Conservation (phyloP, 139 green algal species). For the Asterochloris erici region DNA sequence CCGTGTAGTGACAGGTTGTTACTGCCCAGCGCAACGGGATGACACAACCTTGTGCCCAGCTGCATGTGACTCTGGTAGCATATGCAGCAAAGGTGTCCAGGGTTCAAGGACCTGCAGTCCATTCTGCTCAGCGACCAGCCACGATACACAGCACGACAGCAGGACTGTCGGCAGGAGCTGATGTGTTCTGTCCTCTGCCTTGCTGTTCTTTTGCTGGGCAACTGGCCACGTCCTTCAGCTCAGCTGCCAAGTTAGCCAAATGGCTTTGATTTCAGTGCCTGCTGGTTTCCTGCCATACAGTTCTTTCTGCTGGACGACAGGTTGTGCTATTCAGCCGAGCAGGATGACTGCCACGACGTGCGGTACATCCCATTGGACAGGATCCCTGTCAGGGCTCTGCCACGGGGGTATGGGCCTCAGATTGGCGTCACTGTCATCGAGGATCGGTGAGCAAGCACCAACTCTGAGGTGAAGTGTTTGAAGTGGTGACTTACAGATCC, state of each 20-base stretch:
- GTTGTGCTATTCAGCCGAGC: constrained; percentile 31
- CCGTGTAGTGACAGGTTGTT: no score
- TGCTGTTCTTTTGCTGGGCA: background rate
- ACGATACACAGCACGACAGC: background rate
- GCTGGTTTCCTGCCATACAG: background rate
- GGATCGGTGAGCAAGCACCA: constrained; percentile 14
- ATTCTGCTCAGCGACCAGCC: no score
- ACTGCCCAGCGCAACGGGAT: no score
- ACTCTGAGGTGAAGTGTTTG: background rate
- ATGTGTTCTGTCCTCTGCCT: background rate
- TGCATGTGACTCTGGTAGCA: no score
- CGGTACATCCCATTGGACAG: constrained; percentile 36
- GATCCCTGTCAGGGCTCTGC: constrained; percentile 32
- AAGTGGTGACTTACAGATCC: no score
- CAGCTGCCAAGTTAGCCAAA: no score
- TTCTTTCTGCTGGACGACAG: constrained; percentile 28
- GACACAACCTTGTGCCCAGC: no score
- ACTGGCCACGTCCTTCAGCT: background rate
- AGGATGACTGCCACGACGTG: background rate
- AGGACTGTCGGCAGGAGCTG: background rate
- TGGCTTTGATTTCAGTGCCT: no score
- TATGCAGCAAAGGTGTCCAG: no score
- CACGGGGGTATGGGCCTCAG: constrained; percentile 29
- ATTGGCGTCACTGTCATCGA: constrained; percentile 32
- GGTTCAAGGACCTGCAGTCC: no score